Conservation (phyloP, 306 rosid species). For the Dalbergia cochinchinensis region DNA sequence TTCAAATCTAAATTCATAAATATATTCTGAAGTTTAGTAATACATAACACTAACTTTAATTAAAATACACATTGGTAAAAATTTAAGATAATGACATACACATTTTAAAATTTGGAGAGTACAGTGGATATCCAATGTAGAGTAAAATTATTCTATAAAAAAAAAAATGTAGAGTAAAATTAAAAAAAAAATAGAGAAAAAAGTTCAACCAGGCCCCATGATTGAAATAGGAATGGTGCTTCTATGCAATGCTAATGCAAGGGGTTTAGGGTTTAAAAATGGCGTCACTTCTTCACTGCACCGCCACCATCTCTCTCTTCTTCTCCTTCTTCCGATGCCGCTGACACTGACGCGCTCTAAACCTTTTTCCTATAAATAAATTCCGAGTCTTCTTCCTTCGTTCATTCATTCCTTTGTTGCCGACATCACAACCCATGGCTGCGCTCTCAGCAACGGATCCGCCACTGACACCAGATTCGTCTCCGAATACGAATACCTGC, state of each 20-base stretch:
- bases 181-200: not conserved
- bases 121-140: no score
- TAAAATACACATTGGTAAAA: no score
- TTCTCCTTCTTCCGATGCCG: not conserved
- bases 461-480: not conserved
- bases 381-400: not conserved
- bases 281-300: not conserved
- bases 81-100: no score
- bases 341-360: not conserved
- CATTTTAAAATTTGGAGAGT: no score
- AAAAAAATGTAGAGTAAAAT: no score
- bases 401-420: not conserved
- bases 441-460: not conserved
- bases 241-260: no score
- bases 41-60: no score
- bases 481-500: not conserved
- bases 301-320: not conserved
- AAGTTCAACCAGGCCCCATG: not conserved
- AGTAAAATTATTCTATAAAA: no score
- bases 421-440: not conserved
- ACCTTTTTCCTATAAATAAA: not conserved
- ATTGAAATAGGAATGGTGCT: not conserved
- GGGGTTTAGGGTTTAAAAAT: conserved; percentile 11
- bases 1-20: no score
- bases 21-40: no score